Percentiles rank a stretch among this genome's conserved stretches.
These are phyloP conservation scores for Pseudoscleropodium purum DNA, from an alignment of 225 moss, liverwort and hornwort genomes.

Conservation along the genomic window DNA sequence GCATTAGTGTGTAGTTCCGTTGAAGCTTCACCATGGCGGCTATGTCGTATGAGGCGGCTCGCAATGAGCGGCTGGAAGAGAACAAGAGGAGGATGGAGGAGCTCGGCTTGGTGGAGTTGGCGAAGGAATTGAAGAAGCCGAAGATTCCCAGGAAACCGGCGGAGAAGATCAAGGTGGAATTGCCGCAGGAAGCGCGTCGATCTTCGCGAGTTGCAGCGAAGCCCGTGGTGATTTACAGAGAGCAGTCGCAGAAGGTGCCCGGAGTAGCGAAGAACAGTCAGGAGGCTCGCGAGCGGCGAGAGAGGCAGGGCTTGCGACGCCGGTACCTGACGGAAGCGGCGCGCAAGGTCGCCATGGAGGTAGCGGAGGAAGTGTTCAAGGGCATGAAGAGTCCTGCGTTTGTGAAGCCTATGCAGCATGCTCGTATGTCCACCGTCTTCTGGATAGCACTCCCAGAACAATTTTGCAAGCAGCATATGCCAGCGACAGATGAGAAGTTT, in stretches of 20 bases:
- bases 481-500: constrained; percentile 22
- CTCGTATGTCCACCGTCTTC: constrained; percentile 24
- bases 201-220: constrained; percentile 51
- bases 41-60: constrained; percentile 33
- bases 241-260: background rate
- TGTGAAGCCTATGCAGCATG: constrained; percentile 30
- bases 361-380: constrained; percentile 16
- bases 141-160: background rate
- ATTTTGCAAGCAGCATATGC: constrained; percentile 32
- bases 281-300: constrained; percentile 1
- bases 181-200: constrained; percentile 29
- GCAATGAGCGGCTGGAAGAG: constrained; percentile 38
- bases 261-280: background rate
- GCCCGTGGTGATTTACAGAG: constrained; percentile 35
- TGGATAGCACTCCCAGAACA: constrained; percentile 34
- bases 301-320: constrained; percentile 12
- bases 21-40: constrained; percentile 1
- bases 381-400: constrained; percentile 29
- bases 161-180: constrained; percentile 3
- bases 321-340: constrained; percentile 30
- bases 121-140: constrained; percentile 20
- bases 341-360: constrained; percentile 22
- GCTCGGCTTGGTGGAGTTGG: constrained; percentile 32
- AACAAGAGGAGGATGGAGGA: constrained; percentile 53
- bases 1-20: background rate